Percentiles rank a stretch among this genome's conserved stretches.
Evolutionary conservation across 306 rosid species (phyloP).

Genomic region (Abrus precatorius): DNA sequence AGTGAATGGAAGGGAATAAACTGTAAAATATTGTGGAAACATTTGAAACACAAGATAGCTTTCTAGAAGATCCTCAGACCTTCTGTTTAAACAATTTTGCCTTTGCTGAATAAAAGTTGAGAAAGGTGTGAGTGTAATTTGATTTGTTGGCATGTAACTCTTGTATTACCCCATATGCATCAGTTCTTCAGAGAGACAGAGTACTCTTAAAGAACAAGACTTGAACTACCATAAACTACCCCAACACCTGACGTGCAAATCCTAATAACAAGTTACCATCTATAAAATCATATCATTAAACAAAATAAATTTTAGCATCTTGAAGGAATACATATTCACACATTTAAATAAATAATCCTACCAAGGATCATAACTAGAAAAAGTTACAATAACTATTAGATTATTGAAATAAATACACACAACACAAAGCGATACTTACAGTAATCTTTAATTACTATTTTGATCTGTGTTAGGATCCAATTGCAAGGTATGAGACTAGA

Average conservation of each 20-base stretch:
- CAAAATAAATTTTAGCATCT: background rate
- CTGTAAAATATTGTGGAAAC: background rate
- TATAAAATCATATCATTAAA: slow-evolving; percentile 9
- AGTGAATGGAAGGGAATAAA: slow-evolving; percentile 8
- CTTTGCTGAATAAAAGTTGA: background rate
- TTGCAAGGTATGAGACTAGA: too few species aligned
- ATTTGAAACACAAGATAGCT: slow-evolving; percentile 20
- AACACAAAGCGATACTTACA: slow-evolving; percentile 10
- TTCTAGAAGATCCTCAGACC: background rate
- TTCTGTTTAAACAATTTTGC: background rate
- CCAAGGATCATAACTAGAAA: slow-evolving; percentile 5
- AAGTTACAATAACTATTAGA: background rate
- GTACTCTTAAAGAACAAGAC: background rate
- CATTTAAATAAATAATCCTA: background rate
- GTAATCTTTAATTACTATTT: slow-evolving; percentile 9
- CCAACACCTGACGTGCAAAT: background rate
- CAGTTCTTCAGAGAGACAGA: background rate
- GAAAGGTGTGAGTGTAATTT: background rate
- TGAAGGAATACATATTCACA: background rate
- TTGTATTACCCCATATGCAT: background rate
- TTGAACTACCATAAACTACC: background rate
- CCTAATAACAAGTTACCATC: background rate
- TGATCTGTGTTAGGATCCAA: background rate
- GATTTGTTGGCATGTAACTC: slow-evolving; percentile 8
- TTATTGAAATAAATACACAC: slow-evolving; percentile 27